Percentiles rank a stretch among this genome's conserved stretches.
These are phyloP conservation scores for Candida jianshihensis DNA, from an alignment of 805 yeast species.

Conservation along the genomic window DNA sequence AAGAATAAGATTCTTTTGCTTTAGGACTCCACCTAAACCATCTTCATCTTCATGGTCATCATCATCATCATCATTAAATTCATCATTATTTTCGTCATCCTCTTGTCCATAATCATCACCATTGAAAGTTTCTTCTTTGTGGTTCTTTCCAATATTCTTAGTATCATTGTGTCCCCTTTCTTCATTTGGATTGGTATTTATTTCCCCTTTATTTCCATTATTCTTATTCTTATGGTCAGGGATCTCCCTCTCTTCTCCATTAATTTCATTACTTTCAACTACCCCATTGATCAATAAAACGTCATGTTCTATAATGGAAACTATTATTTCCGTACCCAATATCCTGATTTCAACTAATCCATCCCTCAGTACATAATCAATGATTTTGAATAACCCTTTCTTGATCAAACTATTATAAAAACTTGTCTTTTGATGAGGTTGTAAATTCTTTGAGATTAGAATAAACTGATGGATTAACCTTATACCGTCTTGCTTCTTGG, in stretches of 20 bases:
- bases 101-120: conserved; percentile 1
- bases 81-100: conserved; percentile 1
- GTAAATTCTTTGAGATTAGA: conserved; percentile 61
- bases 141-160: too few relatives aligned
- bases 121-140: not conserved
- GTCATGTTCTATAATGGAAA: conserved; percentile 79
- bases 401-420: conserved; percentile 60
- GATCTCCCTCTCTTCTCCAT: conserved; percentile 5
- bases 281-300: conserved; percentile 45
- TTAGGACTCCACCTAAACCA: conserved; percentile 3
- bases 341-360: conserved; percentile 43
- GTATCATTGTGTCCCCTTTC: conserved; percentile 3
- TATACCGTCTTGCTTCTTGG: conserved; percentile 60
- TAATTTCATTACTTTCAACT: conserved; percentile 1
- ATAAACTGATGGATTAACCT: conserved; percentile 75
- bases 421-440: conserved; percentile 49
- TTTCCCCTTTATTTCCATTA: conserved; percentile 4
- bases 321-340: conserved; percentile 73
- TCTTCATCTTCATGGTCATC: conserved; percentile 17
- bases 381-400: conserved; percentile 62
- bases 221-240: conserved; percentile 5
- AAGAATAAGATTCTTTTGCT: conserved; percentile 16
- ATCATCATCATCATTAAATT: conserved; percentile 1
- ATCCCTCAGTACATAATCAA: conserved; percentile 65
- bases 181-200: not conserved